Base-by-base conservation (phyloP, 495 filamentous ascomycete genomes). In the Hypoxylon rickii region DNA sequence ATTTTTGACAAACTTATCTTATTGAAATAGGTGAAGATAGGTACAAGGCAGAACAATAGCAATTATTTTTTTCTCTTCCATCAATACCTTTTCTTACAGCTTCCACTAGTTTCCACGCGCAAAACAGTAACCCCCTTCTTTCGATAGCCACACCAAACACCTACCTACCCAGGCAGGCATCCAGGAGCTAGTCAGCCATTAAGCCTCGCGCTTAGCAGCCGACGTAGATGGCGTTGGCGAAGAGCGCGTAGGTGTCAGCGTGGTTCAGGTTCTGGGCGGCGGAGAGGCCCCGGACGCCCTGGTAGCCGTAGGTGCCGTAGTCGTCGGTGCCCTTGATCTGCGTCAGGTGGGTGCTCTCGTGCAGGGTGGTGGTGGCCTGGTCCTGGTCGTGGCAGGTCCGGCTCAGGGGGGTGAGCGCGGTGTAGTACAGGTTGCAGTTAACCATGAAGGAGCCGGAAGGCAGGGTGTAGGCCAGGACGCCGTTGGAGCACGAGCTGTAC, bases 241-340 rank as follows among this genome's bases (percentile, higher is more conserved):
- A 87, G 18, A 87, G 66, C 0, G 85, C 76, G 58, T 83, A 87
- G 0, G 81, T 78, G 65, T 87, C 85, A 15, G 85, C 85, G 60
- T 88, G 86, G 48, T 70, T 61, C 19, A 87, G 54, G 22, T 83
- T 83, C 40, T 79, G 55, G 10, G 61, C 47, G 0, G 70, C 69
- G 4, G 61, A 70, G 19, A 87, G 65, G 11, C 65, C 47, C 1
- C 61, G 76, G 1, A 76, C 66, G 26, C 80, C 80, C 16, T 40
- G 20, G 65, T 86, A 86, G 20, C 85, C 84, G 61, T 87, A 88
- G 26, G 70, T 82, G 38, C 72, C 49, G 42, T 71, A 67, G 63
- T 87, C 85, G 3, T 79, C 65, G 12, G 83, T 86, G 12, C 82
- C 82, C 60, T 75, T 79, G 8, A 82, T 78, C 29, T 73, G 80